Evolutionary conservation across 805 yeast species (phyloP), one percentile per base, ranked within the genome.

Genomic region (Trichomonascus vanleenenianus): DNA sequence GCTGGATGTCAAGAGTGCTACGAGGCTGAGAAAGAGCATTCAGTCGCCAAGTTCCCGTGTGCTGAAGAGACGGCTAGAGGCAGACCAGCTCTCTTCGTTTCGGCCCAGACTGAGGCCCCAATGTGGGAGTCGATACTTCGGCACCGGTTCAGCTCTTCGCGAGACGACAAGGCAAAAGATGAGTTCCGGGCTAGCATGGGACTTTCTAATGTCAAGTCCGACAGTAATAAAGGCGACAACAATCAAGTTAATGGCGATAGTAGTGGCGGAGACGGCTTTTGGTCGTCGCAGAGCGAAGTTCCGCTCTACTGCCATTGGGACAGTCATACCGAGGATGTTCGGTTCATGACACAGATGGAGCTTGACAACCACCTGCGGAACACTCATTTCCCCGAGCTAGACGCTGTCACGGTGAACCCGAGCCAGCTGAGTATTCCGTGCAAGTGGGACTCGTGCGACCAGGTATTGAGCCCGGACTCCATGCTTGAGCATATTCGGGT

Each of bases 401-500:
- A 33, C 39, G 9, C 36, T 15, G 14, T 34, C 14, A n/a, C 42
- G 18, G 27, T 30, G 3, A 19, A 12, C 35, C 31, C 39, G 34
- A 47, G 49, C 18, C 42, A 4, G 27, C 27, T 22, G 27, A 22
- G 27, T 8, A 22, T 22, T 5, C 27, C 27, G 27, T 22, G 27
- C 27, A 22, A 22, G 27, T 66, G 71, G 71, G 71, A 66, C 42
- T 56, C 68, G 2, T 66, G 71, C 44, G 27, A 22, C 27, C 27
- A 22, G 27, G 27, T 22, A 8, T 22, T 22, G 27, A 22, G 27
- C 27, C 27, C 27, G 27, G 27, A 22, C 7, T 22, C 27, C 7
- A 22, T 22, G 27, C 27, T 22, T 4, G 27, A 22, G 27, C 27
- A 22, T 22, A 22, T 22, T 8, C 4, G 8, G 27, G 27, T 22